phyloP scores from a whole-genome alignment of 768 basidiomycete genomes.

The Neoboletus magnificus region DNA sequence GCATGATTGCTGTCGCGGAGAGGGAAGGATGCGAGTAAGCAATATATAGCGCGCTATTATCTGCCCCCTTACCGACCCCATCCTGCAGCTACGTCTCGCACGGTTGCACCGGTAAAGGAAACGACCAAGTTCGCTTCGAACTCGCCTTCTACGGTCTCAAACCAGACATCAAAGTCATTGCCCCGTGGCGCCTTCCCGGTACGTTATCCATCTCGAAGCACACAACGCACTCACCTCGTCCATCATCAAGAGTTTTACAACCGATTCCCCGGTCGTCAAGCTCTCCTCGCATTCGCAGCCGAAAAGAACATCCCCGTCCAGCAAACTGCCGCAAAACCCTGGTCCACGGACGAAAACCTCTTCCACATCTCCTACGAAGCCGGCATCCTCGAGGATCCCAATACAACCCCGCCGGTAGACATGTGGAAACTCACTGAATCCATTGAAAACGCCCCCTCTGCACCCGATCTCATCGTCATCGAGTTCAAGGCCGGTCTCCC shows the following conservation, averaged over 20 bases:
- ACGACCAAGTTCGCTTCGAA: conserved; percentile 99
- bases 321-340: conserved; percentile 95
- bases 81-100: conserved; percentile 82
- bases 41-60: background rate
- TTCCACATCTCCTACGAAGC: conserved; percentile 99
- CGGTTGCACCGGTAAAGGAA: conserved; percentile 99
- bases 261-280: conserved; percentile 93
- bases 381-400: conserved; percentile 96
- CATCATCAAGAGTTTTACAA: conserved; percentile 82
- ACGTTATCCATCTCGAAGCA: background rate
- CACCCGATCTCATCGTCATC: conserved; percentile 77
- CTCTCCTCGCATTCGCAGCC: conserved; percentile 86
- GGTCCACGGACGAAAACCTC: conserved; percentile 99
- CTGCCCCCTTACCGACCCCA: background rate
- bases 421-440: conserved; percentile 98
- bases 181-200: conserved; percentile 97
- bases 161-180: conserved; percentile 98
- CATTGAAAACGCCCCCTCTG: conserved; percentile 75
- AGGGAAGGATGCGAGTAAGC: conserved; percentile 93
- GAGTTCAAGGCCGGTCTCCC: conserved; percentile 89
- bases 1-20: conserved; percentile 94
- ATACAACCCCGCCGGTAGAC: conserved; percentile 88
- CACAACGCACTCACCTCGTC: background rate
- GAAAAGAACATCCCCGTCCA: conserved; percentile 87
- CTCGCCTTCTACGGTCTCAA: conserved; percentile 98